Percentiles rank a stretch among this genome's conserved stretches.
Evolutionary conservation across 331 rosid genomes (phyloP).

Genomic region (Rhamnella rubrinervis): DNA sequence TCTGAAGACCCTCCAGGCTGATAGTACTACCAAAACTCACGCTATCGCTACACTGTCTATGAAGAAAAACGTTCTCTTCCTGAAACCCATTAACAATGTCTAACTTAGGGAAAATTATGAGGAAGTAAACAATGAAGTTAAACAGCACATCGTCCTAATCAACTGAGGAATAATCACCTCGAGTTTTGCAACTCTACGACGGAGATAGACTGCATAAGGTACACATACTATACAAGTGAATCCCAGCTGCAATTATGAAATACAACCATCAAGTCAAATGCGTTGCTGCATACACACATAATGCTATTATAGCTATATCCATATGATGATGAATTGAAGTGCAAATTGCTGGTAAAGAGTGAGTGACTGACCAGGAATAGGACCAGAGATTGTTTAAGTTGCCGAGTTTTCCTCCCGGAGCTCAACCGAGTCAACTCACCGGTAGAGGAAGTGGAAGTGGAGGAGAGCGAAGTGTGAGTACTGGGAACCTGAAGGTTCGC

Average conservation of each 20-base stretch:
- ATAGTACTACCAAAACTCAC: constrained; percentile 18
- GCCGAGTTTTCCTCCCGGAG: constrained; percentile 16
- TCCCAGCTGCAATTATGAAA: constrained; percentile 52
- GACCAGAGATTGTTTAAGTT: constrained; percentile 22
- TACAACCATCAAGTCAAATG: constrained; percentile 1
- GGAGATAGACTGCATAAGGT: constrained; percentile 53
- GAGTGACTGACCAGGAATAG: constrained; percentile 43
- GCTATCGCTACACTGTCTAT: constrained; percentile 27
- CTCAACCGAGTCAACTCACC: constrained; percentile 8
- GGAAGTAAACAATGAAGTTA: too few species aligned
- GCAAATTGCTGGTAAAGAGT: neutral
- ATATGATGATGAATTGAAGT: neutral
- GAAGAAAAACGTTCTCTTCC: constrained; percentile 48
- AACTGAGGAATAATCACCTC: constrained; percentile 41
- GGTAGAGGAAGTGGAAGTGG: constrained; percentile 3
- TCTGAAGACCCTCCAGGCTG: constrained; percentile 22
- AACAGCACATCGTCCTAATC: too few species aligned
- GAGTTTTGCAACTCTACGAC: constrained; percentile 48
- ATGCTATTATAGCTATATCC: too few species aligned
- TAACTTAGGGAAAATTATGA: neutral
- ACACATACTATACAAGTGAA: constrained; percentile 51
- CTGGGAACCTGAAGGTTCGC: too few species aligned
- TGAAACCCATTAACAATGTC: constrained; percentile 30
- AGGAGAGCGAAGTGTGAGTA: too few species aligned
- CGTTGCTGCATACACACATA: neutral